Percentiles rank a stretch among this genome's conserved stretches.
Conservation (phyloP, 371 early-diverging fungal genomes). For the Mortierella sp. region DNA sequence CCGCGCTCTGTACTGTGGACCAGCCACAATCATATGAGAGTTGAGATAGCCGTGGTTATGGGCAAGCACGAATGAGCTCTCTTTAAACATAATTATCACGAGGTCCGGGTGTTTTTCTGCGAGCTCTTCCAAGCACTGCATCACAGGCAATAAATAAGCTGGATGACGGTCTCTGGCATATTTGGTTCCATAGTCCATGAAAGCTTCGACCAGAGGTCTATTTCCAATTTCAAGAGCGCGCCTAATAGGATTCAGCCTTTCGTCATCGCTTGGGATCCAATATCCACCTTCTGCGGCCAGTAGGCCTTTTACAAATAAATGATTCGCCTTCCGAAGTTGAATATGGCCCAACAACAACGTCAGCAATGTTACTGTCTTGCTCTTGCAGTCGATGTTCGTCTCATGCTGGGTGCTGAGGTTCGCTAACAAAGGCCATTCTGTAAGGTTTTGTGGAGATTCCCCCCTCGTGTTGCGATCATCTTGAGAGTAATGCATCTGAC, state of each 20-base stretch:
- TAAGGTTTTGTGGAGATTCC: no score
- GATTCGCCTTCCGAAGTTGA: conserved; percentile 16
- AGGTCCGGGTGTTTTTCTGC: conserved; percentile 29
- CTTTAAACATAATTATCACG: conserved; percentile 35
- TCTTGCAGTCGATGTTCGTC: neutral
- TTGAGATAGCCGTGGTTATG: conserved; percentile 34
- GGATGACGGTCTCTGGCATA: conserved; percentile 45
- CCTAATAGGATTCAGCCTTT: conserved; percentile 32
- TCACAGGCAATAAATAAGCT: conserved; percentile 35
- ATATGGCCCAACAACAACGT: conserved; percentile 28
- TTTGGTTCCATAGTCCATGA: conserved; percentile 40
- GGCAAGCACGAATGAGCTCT: conserved; percentile 37
- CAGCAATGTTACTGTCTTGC: conserved; percentile 18
- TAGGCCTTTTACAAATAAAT: conserved; percentile 35
- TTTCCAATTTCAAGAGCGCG: conserved; percentile 32
- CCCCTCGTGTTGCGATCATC: neutral
- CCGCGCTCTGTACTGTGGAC: conserved; percentile 16
- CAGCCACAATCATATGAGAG: conserved; percentile 36
- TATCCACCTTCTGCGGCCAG: conserved; percentile 17
- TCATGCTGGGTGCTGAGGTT: no score
- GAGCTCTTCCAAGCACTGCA: conserved; percentile 46
- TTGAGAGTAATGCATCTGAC: conserved; percentile 8
- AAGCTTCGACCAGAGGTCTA: conserved; percentile 20
- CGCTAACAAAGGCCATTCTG: no score
- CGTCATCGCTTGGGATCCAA: conserved; percentile 42